phyloP scores from a whole-genome alignment of 1,139 yeast species.

The Geotrichum restrictum region DNA sequence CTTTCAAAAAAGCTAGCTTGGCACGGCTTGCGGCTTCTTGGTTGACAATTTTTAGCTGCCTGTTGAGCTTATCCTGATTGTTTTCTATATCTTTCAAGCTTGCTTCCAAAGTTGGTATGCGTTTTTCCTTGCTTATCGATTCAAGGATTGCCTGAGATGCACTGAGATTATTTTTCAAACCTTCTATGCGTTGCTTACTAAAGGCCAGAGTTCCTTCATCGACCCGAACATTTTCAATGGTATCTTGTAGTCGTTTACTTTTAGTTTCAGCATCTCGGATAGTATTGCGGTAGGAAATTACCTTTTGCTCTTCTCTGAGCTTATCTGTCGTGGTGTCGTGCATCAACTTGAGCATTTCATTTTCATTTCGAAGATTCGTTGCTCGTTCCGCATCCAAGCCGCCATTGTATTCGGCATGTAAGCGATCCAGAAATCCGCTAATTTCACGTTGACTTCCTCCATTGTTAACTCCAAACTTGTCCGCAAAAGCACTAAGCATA shows the following conservation, averaged over 20 bases:
- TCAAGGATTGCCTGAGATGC: conserved; percentile 23
- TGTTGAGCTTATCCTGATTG: conserved; percentile 53
- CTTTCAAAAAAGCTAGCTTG: conserved; percentile 46
- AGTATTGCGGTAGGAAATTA: conserved; percentile 41
- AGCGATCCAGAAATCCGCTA: conserved; percentile 1
- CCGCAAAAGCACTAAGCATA: conserved; percentile 9
- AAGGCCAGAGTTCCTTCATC: conserved; percentile 45
- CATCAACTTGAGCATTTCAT: conserved; percentile 29
- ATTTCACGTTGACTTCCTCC: not conserved
- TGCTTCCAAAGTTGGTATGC: conserved; percentile 44
- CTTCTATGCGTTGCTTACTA: conserved; percentile 40
- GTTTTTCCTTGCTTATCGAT: conserved; percentile 37
- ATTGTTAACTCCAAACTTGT: conserved; percentile 2
- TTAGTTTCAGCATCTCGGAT: conserved; percentile 37
- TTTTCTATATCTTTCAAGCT: conserved; percentile 47
- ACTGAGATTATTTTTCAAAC: conserved; percentile 38
- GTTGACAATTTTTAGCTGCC: conserved; percentile 49
- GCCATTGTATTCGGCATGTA: conserved; percentile 1
- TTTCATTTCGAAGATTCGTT: conserved; percentile 24
- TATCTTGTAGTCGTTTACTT: conserved; percentile 39
- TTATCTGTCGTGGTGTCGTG: conserved; percentile 40
- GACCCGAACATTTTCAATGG: conserved; percentile 40
- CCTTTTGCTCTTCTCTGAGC: conserved; percentile 45
- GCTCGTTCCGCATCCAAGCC: conserved; percentile 15
- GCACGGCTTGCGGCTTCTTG: conserved; percentile 59